These are phyloP conservation scores for Colletotrichum spinosum DNA, from an alignment of 2,329 filamentous ascomycete species.

Conservation along the genomic window DNA sequence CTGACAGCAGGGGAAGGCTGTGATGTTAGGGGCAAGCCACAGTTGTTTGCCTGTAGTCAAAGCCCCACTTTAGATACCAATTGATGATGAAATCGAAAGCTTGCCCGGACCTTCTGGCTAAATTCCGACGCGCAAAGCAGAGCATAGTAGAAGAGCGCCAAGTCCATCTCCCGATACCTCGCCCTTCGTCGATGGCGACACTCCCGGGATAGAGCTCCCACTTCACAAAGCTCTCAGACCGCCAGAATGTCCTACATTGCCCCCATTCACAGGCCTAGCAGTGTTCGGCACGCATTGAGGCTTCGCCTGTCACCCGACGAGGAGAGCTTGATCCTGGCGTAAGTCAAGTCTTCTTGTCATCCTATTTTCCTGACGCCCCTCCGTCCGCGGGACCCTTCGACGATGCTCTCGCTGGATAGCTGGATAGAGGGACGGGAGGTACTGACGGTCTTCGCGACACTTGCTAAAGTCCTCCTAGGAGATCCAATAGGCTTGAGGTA, in stretches of 20 bases:
- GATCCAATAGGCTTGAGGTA: conserved; percentile 87
- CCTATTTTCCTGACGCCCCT: conserved; percentile 9
- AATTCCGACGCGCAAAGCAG: conserved; percentile 26
- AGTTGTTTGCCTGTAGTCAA: too few relatives aligned
- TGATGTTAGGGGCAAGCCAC: too few relatives aligned
- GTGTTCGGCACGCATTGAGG: conserved; percentile 88
- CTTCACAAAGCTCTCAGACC: conserved; percentile 24
- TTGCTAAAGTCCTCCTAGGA: conserved; percentile 63
- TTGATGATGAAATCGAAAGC: conserved; percentile 32
- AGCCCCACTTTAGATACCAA: conserved; percentile 10
- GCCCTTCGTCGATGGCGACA: conserved; percentile 23
- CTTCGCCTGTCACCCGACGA: conserved; percentile 78
- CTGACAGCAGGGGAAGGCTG: too few relatives aligned
- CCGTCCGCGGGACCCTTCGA: conserved; percentile 1
- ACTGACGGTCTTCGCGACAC: not conserved
- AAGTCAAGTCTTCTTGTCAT: conserved; percentile 51
- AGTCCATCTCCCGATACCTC: conserved; percentile 9
- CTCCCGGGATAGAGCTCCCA: conserved; percentile 31
- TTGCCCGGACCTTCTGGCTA: conserved; percentile 29
- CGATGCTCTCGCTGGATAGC: not conserved
- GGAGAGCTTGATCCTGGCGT: conserved; percentile 82
- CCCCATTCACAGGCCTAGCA: conserved; percentile 92
- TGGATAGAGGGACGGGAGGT: not conserved
- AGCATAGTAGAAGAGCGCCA: conserved; percentile 9
- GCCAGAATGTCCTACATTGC: conserved; percentile 88